Evolutionary conservation across 768 basidiomycete species (phyloP), one percentile per base, ranked within the genome.

Genomic region (Leucocoprinus leucothites): DNA sequence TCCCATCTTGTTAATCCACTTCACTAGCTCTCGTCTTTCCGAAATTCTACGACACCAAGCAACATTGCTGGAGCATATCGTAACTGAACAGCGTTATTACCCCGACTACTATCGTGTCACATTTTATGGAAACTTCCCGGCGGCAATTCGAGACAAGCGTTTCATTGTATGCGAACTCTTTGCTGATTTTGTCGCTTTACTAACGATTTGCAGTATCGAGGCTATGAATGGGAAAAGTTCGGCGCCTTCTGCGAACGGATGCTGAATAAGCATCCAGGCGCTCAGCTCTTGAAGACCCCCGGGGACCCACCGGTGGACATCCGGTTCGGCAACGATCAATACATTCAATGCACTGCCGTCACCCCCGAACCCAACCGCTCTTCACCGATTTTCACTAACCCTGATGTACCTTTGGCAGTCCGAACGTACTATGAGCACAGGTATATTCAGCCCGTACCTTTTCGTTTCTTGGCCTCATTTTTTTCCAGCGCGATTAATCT

Each of bases 171-270:
- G 81, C 14, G 11, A 13, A 31, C 14, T n/a, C 76, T 40, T 44
- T 18, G 11, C 25, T 44, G 26, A 18, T 34, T 40, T 26, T 13
- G 59, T 52, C 21, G 24, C n/a, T 48, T 50, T 26, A 46, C 47
- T 48, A 35, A 61, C 51, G 58, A 48, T 44, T 43, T 44, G 25
- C 52, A 94, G 91, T 95, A 95, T 68, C 91, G 96, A 43, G 96
- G 94, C 1, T 90, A 86, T 64, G 93, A 94, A 64, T 94, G 91
- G 93, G 95, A 98, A 72, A 94, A 91, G 64, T 93, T 86, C 58
- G 87, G 86, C 6, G 82, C 88, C 2, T 93, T 90, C 74, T 92
- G 91, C 70, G 94, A 98, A 68, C 77, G 89, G 35, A 90, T 97
- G 85, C 82, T 94, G 51, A 87, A 85, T 69, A 96, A 95, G 67